Conservation (phyloP, 192 early-diverging fungal genomes). For the Bifiguratus adelaidae region DNA sequence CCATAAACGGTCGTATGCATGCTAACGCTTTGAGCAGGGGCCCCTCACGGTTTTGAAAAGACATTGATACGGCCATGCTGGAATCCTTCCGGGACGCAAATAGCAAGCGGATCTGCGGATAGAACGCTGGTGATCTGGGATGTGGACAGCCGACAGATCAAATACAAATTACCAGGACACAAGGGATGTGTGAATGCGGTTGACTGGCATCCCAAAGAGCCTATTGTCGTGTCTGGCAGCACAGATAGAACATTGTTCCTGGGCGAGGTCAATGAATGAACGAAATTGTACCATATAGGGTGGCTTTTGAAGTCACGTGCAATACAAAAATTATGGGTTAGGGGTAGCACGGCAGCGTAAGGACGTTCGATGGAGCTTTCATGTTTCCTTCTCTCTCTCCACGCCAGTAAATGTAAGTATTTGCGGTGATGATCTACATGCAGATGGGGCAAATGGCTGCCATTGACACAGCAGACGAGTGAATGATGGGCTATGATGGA, state of each 20-base stretch:
- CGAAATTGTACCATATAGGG: too few species aligned
- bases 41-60: constrained; percentile 93
- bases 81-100: constrained; percentile 73
- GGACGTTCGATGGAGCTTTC: too few species aligned
- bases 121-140: constrained; percentile 89
- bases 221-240: constrained; percentile 76
- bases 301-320: too few species aligned
- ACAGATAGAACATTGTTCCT: constrained; percentile 84
- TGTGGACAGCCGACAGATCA: constrained; percentile 58
- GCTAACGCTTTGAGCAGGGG: constrained; percentile 33
- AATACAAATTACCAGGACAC: constrained; percentile 93
- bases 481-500: too few species aligned
- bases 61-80: constrained; percentile 86
- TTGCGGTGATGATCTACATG: too few species aligned
- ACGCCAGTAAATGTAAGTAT: too few species aligned
- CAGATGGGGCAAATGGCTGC: too few species aligned
- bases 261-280: constrained; percentile 61
- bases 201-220: constrained; percentile 85
- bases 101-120: constrained; percentile 82
- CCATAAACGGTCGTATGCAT: not conserved
- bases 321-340: too few species aligned
- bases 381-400: too few species aligned
- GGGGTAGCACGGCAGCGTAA: too few species aligned
- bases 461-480: too few species aligned
- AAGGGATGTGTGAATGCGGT: constrained; percentile 90